Evolutionary conservation across 1,139 yeast species (phyloP), one percentile per base, ranked within the genome.

Genomic region (Magnusiomyces fungicola): DNA sequence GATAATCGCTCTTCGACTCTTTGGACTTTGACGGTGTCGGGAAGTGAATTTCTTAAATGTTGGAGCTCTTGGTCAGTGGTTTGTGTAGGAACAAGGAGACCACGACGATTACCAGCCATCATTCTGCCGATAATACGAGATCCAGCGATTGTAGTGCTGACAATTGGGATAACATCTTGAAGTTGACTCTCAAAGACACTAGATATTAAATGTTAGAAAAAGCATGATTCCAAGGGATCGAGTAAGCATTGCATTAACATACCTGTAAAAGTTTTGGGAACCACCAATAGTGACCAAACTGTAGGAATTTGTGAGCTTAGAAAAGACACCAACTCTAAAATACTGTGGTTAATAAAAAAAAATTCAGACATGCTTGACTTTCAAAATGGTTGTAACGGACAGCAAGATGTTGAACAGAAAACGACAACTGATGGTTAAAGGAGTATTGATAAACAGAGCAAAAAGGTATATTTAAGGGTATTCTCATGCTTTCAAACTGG

Each of bases 61-160:
- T 89, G 94, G 61, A 94, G 80, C 70, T 94, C 99, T 71, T 92
- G 98, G 69, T 94, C 99, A n/a, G 97, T 88, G 47, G 98, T 94
- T 69, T 90, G 96, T 27, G 95, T 87, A 54, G 99, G 99, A 18
- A 94, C 98, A 52, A 94, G 77, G 58, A 94, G 74, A 40, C 99
- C 99, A 67, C 97, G 80, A 75, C 98, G 83, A 76, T 94, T 94
- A 64, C 99, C 99, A 39, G 97, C 97, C 40, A 96, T 86, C 96
- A 94, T 86, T 69, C 98, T 80, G 59, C 99, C 99, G 54, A 94
- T 87, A 58, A 94, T 94, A 71, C 98, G 84, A 60, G 96, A 89
- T 59, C 98, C 98, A 42, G 97, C 97, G 62, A 94, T 92, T 55
- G 98, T 92, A 51, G 97, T 87, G 67, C 92, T 97, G 56, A 88